Base-by-base conservation (phyloP, 805 yeast genomes). In the Saturnispora zaruensis region DNA sequence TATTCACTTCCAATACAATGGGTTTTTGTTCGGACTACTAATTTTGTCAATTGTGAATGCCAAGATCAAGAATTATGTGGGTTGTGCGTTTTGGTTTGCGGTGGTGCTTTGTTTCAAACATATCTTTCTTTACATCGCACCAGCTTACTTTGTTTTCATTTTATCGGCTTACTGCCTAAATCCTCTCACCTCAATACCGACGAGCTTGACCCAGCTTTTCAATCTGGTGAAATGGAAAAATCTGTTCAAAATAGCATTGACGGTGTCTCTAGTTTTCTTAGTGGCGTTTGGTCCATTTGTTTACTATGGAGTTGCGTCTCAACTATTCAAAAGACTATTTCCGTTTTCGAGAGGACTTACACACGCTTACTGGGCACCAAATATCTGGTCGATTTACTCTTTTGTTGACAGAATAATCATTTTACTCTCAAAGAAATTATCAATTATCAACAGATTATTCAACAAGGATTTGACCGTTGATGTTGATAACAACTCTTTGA, bases 341-440 rank as follows among this genome's bases (percentile, higher is more conserved):
- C 99, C 99, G 5, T 91, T 91, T 63, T 84, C 95, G 45, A 74
- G 98, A 63, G 98, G 98, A 1, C 73, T 93, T 34, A 93, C 97
- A 4, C 99, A 93, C 67, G 96, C 98, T 0, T 93, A 93, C 68
- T 93, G 99, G 98, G 98, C 99, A 1, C 98, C 99, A 14, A 93
- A 93, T 60, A 71, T 89, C 44, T 93, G 99, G 99, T 96, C 99
- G 0, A 58, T 91, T 8, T 93, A 93, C 66, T 86, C 97, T 2
- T 84, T 87, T 55, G 53, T 75, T 13, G 99, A 93, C 66, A 74
- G 95, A 51, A 60, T 82, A 0, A 70, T 89, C 51, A 74, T 84
- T 16, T 73, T 74, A 48, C 78, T 55, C 5, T 32, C 51, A 6
- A 51, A 52, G 25, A 49, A 38, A 33, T 16, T 56, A 16, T 56